Percentiles rank a stretch among this genome's conserved stretches.
phyloP scores from a whole-genome alignment of 805 yeast species.

The Schwanniomyces pseudopolymorphus region DNA sequence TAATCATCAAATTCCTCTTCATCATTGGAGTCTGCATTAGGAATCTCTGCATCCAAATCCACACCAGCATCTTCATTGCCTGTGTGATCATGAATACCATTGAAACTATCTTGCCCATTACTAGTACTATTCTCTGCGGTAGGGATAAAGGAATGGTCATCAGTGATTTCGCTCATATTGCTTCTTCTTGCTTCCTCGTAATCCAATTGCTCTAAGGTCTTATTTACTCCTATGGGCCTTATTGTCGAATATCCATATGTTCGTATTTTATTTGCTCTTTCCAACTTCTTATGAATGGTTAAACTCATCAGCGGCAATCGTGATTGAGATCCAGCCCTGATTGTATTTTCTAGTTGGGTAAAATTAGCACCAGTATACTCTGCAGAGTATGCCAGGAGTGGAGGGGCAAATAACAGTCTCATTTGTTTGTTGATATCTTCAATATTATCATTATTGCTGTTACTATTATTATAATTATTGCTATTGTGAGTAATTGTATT shows the following conservation, averaged over 20 bases:
- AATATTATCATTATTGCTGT: constrained; percentile 8
- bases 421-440: constrained; percentile 20
- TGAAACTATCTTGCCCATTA: constrained; percentile 7
- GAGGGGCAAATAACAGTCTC: constrained; percentile 45
- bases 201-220: constrained; percentile 41
- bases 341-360: constrained; percentile 16
- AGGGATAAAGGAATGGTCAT: constrained; percentile 14
- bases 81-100: constrained; percentile 1
- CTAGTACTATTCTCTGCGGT: constrained; percentile 25
- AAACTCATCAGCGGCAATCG: constrained; percentile 15
- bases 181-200: constrained; percentile 16
- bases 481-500: background rate
- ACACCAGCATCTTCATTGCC: constrained; percentile 12
- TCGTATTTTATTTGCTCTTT: constrained; percentile 25
- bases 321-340: constrained; percentile 8
- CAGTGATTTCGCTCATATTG: constrained; percentile 13
- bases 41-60: constrained; percentile 49
- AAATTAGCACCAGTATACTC: constrained; percentile 33
- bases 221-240: constrained; percentile 39
- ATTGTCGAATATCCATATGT: constrained; percentile 34
- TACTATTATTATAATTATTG: constrained; percentile 1
- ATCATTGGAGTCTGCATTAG: constrained; percentile 39
- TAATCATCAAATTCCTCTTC: constrained; percentile 16
- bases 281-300: constrained; percentile 19
- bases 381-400: constrained; percentile 54